Percentiles rank a stretch among this genome's conserved stretches.
These are phyloP conservation scores for Coprinopsis cinerea DNA, from an alignment of 768 basidiomycete species.

Conservation along the genomic window DNA sequence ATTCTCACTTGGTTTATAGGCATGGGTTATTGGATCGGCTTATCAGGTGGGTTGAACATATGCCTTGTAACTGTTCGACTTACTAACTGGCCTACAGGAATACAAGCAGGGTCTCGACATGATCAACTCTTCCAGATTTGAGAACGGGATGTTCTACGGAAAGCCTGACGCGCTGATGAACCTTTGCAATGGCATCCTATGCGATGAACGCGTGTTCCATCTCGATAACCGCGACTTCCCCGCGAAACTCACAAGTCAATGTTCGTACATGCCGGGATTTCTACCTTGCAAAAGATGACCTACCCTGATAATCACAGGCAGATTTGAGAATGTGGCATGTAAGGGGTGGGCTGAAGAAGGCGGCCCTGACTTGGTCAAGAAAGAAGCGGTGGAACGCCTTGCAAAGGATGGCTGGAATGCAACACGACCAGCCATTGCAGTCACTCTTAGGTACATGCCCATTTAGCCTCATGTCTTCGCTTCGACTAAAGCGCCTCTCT, in stretches of 20 bases:
- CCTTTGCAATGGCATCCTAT: background rate
- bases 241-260: background rate
- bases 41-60: background rate
- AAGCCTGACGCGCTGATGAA: background rate
- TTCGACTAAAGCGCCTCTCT: background rate
- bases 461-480: too few relatives aligned
- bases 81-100: background rate
- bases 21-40: background rate
- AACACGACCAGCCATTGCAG: background rate
- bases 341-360: conserved; percentile 4
- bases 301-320: background rate
- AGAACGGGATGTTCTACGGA: background rate
- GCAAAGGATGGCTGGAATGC: background rate
- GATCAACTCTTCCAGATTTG: background rate
- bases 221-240: background rate
- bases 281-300: background rate
- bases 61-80: background rate
- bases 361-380: conserved; percentile 1
- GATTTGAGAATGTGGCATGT: background rate
- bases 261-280: background rate
- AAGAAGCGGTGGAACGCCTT: background rate
- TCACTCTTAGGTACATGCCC: conserved; percentile 2
- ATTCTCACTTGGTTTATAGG: background rate
- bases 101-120: background rate
- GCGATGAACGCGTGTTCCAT: conserved; percentile 1